These are phyloP conservation scores for Bassia scoparia DNA, from an alignment of 148 eudicot genomes.

Conservation along the genomic window DNA sequence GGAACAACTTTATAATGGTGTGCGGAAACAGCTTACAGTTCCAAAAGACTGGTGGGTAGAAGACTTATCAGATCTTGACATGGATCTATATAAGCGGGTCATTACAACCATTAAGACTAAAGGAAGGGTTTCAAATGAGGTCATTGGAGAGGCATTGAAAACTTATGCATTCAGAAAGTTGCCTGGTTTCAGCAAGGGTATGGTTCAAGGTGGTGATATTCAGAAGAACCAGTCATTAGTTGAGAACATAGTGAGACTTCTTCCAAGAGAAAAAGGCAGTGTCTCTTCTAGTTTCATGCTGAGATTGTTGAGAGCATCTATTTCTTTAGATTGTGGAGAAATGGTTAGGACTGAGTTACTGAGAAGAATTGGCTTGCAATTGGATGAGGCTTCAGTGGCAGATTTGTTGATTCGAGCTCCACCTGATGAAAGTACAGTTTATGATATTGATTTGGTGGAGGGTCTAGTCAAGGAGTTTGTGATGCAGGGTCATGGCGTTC, in stretches of 20 bases:
- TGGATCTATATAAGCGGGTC: conserved; percentile 67
- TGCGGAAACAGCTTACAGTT: conserved; percentile 54
- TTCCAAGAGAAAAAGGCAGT: conserved; percentile 59
- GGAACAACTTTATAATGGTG: conserved; percentile 52
- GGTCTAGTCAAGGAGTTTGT: conserved; percentile 64
- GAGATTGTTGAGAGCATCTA: conserved; percentile 53
- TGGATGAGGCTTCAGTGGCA: conserved; percentile 72
- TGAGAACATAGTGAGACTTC: conserved; percentile 49
- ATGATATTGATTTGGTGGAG: conserved; percentile 52
- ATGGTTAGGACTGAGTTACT: conserved; percentile 42
- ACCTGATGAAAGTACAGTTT: conserved; percentile 44
- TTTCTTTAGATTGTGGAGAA: conserved; percentile 59
- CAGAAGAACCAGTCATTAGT: conserved; percentile 48
- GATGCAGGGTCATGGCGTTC: conserved; percentile 36
- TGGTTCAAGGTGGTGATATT: conserved; percentile 49
- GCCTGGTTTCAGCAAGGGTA: conserved; percentile 59
- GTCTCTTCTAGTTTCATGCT: conserved; percentile 67
- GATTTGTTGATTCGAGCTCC: conserved; percentile 64
- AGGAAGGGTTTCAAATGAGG: conserved; percentile 47
- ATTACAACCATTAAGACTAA: conserved; percentile 52
- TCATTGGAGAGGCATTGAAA: conserved; percentile 73
- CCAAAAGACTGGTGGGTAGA: conserved; percentile 99
- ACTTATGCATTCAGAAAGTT: conserved; percentile 59
- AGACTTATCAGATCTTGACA: conserved; percentile 75
- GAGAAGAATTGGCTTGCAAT: conserved; percentile 57